Percentiles rank a stretch among this genome's conserved stretches.
Conservation (phyloP, 2,329 filamentous ascomycete species). For the Beauveria asiatica region DNA sequence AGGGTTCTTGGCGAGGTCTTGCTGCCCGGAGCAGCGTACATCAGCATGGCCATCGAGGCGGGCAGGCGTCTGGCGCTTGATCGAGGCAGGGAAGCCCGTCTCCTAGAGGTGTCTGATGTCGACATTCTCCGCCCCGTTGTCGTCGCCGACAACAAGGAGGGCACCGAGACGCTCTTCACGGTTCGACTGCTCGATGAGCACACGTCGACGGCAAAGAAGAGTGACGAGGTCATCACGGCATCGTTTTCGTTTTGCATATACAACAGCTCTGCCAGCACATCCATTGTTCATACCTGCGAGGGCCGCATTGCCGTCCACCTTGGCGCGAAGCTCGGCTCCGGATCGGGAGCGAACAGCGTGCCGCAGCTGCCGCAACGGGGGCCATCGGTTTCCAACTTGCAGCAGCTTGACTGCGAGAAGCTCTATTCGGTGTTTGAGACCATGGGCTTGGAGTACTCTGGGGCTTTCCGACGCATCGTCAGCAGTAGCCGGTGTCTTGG, state of each 20-base stretch:
- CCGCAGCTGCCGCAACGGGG: neutral
- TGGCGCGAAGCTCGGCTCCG: neutral
- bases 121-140: neutral
- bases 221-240: neutral
- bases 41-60: conserved; percentile 35
- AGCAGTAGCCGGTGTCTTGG: neutral
- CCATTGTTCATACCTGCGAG: neutral
- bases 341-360: neutral
- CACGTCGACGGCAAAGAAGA: too few relatives aligned
- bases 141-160: neutral
- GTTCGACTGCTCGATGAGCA: neutral
- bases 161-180: neutral
- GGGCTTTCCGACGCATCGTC: neutral
- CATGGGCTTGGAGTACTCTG: conserved; percentile 9
- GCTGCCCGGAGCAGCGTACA: conserved; percentile 35
- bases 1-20: conserved; percentile 40
- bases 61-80: conserved; percentile 13
- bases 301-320: neutral
- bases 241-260: neutral
- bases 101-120: conserved; percentile 5
- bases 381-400: neutral
- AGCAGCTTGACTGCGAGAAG: conserved; percentile 2
- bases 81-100: neutral
- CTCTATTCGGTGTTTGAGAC: neutral
- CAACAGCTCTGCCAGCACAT: neutral